Evolutionary conservation across 2,329 filamentous ascomycete genomes (phyloP).

Genomic region (Pseudogymnoascus sp.): DNA sequence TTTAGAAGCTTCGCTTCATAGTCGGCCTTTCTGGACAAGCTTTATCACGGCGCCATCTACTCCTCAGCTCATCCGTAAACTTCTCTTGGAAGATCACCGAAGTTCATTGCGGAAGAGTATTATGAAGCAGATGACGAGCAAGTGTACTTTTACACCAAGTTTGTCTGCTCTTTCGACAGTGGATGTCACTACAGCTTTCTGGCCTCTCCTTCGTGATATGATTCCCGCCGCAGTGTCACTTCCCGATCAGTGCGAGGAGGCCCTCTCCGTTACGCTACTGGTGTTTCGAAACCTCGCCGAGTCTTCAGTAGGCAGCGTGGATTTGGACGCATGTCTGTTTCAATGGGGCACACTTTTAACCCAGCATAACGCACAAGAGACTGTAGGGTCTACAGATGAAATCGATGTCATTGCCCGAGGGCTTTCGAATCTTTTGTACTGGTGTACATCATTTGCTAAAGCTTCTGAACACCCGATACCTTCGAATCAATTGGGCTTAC

Average conservation of each 20-base stretch:
- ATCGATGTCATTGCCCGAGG: conserved; percentile 28
- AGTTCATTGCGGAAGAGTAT: conserved; percentile 23
- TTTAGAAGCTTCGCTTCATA: conserved; percentile 39
- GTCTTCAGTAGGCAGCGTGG: conserved; percentile 18
- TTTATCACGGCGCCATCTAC: conserved; percentile 32
- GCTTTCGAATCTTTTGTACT: conserved; percentile 29
- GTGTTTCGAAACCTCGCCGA: conserved; percentile 35
- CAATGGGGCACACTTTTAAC: conserved; percentile 31
- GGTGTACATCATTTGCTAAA: conserved; percentile 25
- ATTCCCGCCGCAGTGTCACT: conserved; percentile 18
- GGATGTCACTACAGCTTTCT: conserved; percentile 39
- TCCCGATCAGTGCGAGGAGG: conserved; percentile 25
- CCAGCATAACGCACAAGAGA: conserved; percentile 33
- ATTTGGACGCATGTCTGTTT: conserved; percentile 19
- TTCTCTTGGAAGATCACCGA: conserved; percentile 37
- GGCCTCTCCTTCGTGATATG: conserved; percentile 31
- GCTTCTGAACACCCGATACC: conserved; percentile 14
- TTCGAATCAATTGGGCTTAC: conserved; percentile 30
- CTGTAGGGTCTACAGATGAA: conserved; percentile 24
- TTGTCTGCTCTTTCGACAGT: conserved; percentile 25
- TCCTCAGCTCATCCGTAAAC: conserved; percentile 30
- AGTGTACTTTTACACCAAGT: conserved; percentile 24
- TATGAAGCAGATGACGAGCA: conserved; percentile 24
- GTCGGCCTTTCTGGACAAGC: conserved; percentile 35
- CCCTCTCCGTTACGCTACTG: conserved; percentile 32